Evolutionary conservation across 176 grass and related monocot genomes (phyloP).

Genomic region (Lolium multiflorum): DNA sequence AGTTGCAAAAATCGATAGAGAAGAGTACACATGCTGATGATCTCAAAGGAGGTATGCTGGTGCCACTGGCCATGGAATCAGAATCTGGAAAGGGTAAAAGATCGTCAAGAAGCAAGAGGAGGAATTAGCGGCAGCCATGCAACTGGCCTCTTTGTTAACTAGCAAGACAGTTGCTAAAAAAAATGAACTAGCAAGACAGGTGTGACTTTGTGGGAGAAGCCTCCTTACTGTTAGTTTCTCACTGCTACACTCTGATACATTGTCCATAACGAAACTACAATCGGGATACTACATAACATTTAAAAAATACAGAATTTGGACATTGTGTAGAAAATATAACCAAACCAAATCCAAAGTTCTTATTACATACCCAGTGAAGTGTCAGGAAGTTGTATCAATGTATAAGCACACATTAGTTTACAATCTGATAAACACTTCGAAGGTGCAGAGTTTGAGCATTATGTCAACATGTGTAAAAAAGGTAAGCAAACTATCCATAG

Average conservation of each 20-base stretch:
- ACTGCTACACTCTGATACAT: not conserved
- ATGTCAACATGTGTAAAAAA: too few relatives aligned
- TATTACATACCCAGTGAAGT: too few relatives aligned
- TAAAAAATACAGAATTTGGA: not conserved
- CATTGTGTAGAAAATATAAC: not conserved
- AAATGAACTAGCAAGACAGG: too few relatives aligned
- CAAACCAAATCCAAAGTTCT: not conserved
- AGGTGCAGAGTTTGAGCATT: too few relatives aligned
- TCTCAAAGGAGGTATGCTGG: slow-evolving; percentile 72
- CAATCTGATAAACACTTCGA: too few relatives aligned
- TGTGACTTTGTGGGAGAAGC: not conserved
- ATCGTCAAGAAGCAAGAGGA: slow-evolving; percentile 80
- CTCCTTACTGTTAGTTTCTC: not conserved
- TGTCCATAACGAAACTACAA: not conserved
- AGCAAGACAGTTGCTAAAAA: not conserved
- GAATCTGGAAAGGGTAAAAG: slow-evolving; percentile 66
- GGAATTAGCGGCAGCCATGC: slow-evolving; percentile 37
- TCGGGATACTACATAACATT: not conserved
- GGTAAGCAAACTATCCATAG: too few relatives aligned
- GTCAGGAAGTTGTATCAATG: too few relatives aligned
- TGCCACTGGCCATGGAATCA: slow-evolving; percentile 61
- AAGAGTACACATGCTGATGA: slow-evolving; percentile 59
- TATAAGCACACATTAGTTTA: too few relatives aligned
- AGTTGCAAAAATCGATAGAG: slow-evolving; percentile 77
- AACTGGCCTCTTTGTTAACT: not conserved